Base-by-base conservation (phyloP, 371 early-diverging fungal genomes). In the Mucor circinelloides region DNA sequence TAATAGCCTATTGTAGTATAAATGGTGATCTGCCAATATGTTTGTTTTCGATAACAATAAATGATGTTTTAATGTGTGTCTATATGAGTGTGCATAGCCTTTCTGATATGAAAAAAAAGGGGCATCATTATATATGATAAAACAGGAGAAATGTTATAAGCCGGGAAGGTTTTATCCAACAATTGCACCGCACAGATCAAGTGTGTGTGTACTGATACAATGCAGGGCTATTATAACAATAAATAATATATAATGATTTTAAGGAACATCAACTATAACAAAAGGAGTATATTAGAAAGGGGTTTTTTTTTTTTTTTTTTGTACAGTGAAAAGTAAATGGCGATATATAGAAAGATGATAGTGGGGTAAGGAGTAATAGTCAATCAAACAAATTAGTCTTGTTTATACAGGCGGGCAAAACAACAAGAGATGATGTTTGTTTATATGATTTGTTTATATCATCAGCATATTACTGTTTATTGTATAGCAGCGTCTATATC, bases 391-490 rank as follows among this genome's bases (percentile, higher is more conserved):
- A 52, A 52, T 52, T 31, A 28, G 38, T 12, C 30, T 27, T 40
- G 42, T 55, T 34, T n/a, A 12, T 27, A 42, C 42, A 60, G 30
- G 52, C 50, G 63, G 58, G 63, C 58, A 63, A 56, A 48, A 58
- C 21, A 34, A 9, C 40, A 15, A 40, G 40, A 40, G 17, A 6
- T 17, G 50, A 28, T 66, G 13, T 46, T 58, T 58, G 36, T 59
- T 50, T 59, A 52, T 46, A 46, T 63, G 32, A 57, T 38, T 50
- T 48, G 48, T 61, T 46, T 34, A 32, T 62, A 62, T 52, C 42
- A 69, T 69, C 69, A 69, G 69, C 69, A 6, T 69, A 64, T 59
- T 69, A 69, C 69, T 69, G 69, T 58, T 66, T 42, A 32, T 48
- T 55, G 52, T 52, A 27, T 52, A 52, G 40, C 40, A 40, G 40